Evolutionary conservation across 176 grass and related monocot species (phyloP), one percentile per base, ranked within the genome.

Genomic region (Triticum dicoccoides): DNA sequence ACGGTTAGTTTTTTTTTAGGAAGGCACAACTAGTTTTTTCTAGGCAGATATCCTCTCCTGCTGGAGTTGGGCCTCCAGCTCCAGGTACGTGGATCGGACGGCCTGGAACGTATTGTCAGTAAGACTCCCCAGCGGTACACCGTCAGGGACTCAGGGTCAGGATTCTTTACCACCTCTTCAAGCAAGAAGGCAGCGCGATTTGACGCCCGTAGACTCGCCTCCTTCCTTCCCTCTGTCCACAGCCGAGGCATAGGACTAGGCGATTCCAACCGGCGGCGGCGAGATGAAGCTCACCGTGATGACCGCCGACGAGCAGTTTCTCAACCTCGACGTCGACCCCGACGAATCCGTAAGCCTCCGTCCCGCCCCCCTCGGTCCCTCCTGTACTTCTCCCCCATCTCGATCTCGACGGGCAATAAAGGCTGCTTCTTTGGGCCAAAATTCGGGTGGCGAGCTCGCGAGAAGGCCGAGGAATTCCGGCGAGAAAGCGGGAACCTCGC

Each of bases 251-350:
- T 61, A 18, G 37, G 68, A 25, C 44, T 45, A 45, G 18, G 59
- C 61, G 77, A 25, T 47, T 71, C 12, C 52, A 47, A 27, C 47
- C 61, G 17, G 21, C 69, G 44, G 75, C 68, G 80, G 27, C 78
- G 86, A 87, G 88, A 98, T 98, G 97, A 98, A 94, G 90, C 80
- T 98, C 70, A 98, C 97, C 4, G 94, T 98, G 32, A 98, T 98
- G 97, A 94, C 90, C 8, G 56, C 82, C 67, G 94, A 98, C 85
- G 97, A 98, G 77, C 88, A 92, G 78, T 90, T 98, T 88, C 85
- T 98, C 71, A 80, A 86, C 51, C 90, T 98, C 58, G 97, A 96
- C 9, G 94, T 96, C 73, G 97, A 98, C 73, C 72, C 85, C 21
- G 94, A 94, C 30, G 97, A 98, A 91, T 96, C 97, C 21, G 97